Evolutionary conservation across 306 rosid species (phyloP), one percentile per base, ranked within the genome.

Genomic region (Corylus heterophylla): DNA sequence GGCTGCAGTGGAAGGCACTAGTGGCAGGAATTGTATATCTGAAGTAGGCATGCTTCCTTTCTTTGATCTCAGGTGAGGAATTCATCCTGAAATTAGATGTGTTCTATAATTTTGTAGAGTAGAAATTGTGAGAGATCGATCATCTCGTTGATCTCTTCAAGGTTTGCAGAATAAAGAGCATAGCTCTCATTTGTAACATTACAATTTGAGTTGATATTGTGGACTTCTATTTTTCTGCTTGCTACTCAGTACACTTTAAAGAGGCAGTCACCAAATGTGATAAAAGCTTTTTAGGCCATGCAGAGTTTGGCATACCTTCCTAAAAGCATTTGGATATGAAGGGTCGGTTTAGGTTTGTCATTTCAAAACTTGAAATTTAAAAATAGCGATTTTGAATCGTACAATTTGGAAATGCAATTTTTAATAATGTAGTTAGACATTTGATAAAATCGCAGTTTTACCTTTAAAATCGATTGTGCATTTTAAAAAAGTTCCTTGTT

Each of bases 81-180:
- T 17, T 68, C 72, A 18, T 39, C 51, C 51, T 59, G 66, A 59
- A 29, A 59, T 59, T 59, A 13, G 16, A 3, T 11, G 72, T n/a
- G 7, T 8, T 39, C 8, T 11, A 18, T n/a, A 17, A 25, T 59
- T 42, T 20, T 37, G 54, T 51, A 20, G 63, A 39, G 6, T 51
- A 3, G 58, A 39, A 31, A 25, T 63, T 50, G 13, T 54, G 45
- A 20, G 54, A 22, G 64, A 77, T 77, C 64, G 55, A 54, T 67
- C 54, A 37, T 67, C 74, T 77, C 54, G 31, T 67, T 31, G 14
- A 75, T 62, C 71, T 75, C 79, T 7, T 29, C 47, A 25, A 47
- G 66, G 78, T 56, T 75, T 64, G 49, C 27, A 5, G 63, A 50
- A 64, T 50, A 50, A 76, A 51, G 29, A 68, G 8, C 51, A 18